A percentile compares a stretch with the other conserved stretches of the same genome.
Conservation (phyloP, 164 flowering plant species). For the Tetracentron sinense region DNA sequence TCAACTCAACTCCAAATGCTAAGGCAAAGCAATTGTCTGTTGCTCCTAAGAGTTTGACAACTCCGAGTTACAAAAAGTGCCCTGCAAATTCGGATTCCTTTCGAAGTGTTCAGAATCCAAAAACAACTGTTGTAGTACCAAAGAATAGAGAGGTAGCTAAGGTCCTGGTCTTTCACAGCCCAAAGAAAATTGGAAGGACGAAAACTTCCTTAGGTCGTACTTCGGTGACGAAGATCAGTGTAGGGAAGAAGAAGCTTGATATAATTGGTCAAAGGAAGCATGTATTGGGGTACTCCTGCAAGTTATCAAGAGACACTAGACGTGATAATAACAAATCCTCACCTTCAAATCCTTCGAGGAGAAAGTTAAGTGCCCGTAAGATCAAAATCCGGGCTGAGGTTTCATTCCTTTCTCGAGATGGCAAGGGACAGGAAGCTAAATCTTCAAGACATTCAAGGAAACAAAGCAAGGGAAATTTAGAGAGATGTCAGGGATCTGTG, state of each 20-base stretch:
- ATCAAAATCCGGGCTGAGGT: slow-evolving; percentile 29
- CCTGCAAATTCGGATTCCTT: slow-evolving; percentile 33
- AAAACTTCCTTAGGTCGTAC: slow-evolving; percentile 35
- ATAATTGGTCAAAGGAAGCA: slow-evolving; percentile 39
- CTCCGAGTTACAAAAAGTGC: slow-evolving; percentile 55
- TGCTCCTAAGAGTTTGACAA: slow-evolving; percentile 59
- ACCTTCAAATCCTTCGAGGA: slow-evolving; percentile 8
- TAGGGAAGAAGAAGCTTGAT: slow-evolving; percentile 63
- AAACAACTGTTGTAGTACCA: slow-evolving; percentile 23
- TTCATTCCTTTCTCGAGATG: slow-evolving; percentile 20
- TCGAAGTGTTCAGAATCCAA: slow-evolving; percentile 54
- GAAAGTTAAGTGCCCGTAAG: slow-evolving; percentile 21
- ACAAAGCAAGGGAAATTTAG: slow-evolving; percentile 14
- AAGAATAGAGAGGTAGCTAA: slow-evolving; percentile 48
- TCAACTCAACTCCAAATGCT: slow-evolving; percentile 30
- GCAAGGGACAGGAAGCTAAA: slow-evolving; percentile 19
- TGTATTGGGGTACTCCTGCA: slow-evolving; percentile 21
- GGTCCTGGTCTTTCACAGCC: slow-evolving; percentile 63
- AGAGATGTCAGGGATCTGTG: slow-evolving; percentile 2
- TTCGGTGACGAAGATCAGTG: slow-evolving; percentile 44
- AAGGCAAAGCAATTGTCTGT: slow-evolving; percentile 36
- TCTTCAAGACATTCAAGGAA: slow-evolving; percentile 19
- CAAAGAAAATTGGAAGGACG: slow-evolving; percentile 49
- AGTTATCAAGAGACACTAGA: slow-evolving; percentile 18
- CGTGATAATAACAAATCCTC: slow-evolving; percentile 14